phyloP scores from a whole-genome alignment of 164 flowering plant species.

The Euptelea pleiosperma region DNA sequence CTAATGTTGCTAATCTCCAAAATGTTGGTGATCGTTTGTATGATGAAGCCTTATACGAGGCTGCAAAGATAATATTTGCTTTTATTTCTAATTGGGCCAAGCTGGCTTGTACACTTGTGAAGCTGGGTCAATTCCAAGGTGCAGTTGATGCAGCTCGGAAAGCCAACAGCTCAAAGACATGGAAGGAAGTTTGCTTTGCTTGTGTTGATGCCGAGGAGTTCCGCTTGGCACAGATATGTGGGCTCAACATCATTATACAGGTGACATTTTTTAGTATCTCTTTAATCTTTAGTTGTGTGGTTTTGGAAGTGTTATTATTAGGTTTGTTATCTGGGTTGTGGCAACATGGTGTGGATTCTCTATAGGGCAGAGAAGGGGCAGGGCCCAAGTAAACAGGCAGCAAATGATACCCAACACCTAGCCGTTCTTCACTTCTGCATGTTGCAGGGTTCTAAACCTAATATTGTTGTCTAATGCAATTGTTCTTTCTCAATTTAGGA shows the following conservation, averaged over 20 bases:
- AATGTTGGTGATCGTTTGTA: slow-evolving; percentile 94
- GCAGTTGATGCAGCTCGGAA: slow-evolving; percentile 99
- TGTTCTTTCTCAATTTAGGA: no score
- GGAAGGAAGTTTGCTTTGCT: slow-evolving; percentile 99
- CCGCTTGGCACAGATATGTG: slow-evolving; percentile 99
- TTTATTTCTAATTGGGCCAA: slow-evolving; percentile 98
- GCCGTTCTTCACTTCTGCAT: no score
- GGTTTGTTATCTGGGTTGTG: no score
- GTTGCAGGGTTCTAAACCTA: no score
- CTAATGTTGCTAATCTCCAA: slow-evolving; percentile 98
- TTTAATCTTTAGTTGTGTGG: background rate
- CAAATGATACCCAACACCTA: no score
- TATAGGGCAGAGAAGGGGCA: no score
- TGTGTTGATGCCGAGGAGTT: slow-evolving; percentile 99
- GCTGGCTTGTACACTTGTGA: slow-evolving; percentile 86
- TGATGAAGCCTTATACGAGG: slow-evolving; percentile 92
- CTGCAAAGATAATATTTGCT: slow-evolving; percentile 93
- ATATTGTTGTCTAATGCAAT: no score
- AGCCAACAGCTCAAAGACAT: slow-evolving; percentile 96
- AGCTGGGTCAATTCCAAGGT: slow-evolving; percentile 88
- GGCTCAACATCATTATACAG: slow-evolving; percentile 93
- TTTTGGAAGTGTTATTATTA: no score
- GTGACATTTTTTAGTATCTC: slow-evolving; percentile 25
- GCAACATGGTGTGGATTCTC: no score
- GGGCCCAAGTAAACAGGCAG: no score